Conservation (phyloP, 2,329 filamentous ascomycete genomes). For the Hymenoscyphus fraxineus region DNA sequence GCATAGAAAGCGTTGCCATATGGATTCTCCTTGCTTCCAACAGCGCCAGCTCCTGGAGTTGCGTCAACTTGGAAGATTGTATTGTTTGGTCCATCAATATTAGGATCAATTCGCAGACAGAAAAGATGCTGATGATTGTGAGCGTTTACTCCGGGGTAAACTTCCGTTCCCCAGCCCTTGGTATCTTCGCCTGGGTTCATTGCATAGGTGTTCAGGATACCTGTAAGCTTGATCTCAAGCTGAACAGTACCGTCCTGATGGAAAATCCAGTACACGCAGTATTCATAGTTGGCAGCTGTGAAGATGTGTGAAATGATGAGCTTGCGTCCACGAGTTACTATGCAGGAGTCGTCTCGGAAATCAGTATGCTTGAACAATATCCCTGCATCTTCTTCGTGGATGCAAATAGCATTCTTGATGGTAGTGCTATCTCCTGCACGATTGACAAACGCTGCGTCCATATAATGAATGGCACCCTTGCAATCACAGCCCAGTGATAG, state of each 20-base stretch:
- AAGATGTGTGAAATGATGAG: slow-evolving; percentile 88
- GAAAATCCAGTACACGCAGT: slow-evolving; percentile 84
- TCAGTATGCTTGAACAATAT: slow-evolving; percentile 94
- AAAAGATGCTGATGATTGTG: slow-evolving; percentile 97
- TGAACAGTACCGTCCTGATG: slow-evolving; percentile 91
- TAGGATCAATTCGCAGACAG: slow-evolving; percentile 82
- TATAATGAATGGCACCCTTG: slow-evolving; percentile 87
- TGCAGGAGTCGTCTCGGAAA: slow-evolving; percentile 83
- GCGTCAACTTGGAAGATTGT: slow-evolving; percentile 83
- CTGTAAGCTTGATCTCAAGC: slow-evolving; percentile 86
- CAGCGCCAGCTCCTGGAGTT: slow-evolving; percentile 63
- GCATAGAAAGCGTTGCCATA: slow-evolving; percentile 91
- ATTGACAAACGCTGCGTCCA: slow-evolving; percentile 79
- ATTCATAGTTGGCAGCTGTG: slow-evolving; percentile 95
- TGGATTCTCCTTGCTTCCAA: slow-evolving; percentile 76
- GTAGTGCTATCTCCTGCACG: slow-evolving; percentile 68
- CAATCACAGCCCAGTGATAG: slow-evolving; percentile 76
- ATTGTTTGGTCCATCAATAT: slow-evolving; percentile 81
- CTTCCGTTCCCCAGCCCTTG: slow-evolving; percentile 84
- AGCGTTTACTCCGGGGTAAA: slow-evolving; percentile 85
- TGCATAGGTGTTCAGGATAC: slow-evolving; percentile 87
- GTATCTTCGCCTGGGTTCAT: slow-evolving; percentile 78
- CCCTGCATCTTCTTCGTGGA: slow-evolving; percentile 89
- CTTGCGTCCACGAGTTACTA: slow-evolving; percentile 82
- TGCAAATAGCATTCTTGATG: slow-evolving; percentile 92